A percentile compares a stretch with the other conserved stretches of the same genome.
phyloP scores from a whole-genome alignment of 208 protist species.

The Leishmania tropica region DNA sequence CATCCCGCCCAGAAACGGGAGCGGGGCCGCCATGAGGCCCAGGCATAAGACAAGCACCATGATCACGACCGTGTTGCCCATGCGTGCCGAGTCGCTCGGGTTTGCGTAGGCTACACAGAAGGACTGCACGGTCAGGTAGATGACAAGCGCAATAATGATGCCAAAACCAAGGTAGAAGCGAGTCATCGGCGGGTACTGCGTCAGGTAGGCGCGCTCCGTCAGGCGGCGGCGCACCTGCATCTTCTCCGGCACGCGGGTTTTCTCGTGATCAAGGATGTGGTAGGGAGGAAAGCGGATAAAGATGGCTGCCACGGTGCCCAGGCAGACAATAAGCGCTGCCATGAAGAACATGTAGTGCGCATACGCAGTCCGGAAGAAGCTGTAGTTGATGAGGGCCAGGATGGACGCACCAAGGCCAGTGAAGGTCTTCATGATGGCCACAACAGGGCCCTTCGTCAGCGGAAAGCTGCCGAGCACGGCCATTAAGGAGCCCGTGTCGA shows the following conservation, averaged over 20 bases:
- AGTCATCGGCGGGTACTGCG: slow-evolving; percentile 45
- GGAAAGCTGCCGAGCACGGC: slow-evolving; percentile 62
- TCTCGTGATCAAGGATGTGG: slow-evolving; percentile 43
- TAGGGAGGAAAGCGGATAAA: slow-evolving; percentile 58
- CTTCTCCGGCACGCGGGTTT: slow-evolving; percentile 29
- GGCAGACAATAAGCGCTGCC: slow-evolving; percentile 25
- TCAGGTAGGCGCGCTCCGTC: slow-evolving; percentile 65
- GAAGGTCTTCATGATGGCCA: slow-evolving; percentile 62
- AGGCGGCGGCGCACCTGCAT: slow-evolving; percentile 41
- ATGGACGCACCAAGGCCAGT: slow-evolving; percentile 52
- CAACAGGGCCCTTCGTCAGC: slow-evolving; percentile 42
- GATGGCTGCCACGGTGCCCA: slow-evolving; percentile 27
- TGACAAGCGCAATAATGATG: slow-evolving; percentile 39
- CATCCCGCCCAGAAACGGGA: slow-evolving; percentile 55
- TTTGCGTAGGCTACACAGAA: slow-evolving; percentile 51
- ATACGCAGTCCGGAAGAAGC: slow-evolving; percentile 56
- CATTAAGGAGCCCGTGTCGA: slow-evolving; percentile 75
- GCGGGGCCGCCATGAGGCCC: slow-evolving; percentile 29
- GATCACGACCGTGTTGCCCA: slow-evolving; percentile 42
- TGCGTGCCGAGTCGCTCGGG: slow-evolving; percentile 22
- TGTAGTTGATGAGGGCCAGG: slow-evolving; percentile 48
- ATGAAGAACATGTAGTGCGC: slow-evolving; percentile 69
- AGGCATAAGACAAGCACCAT: slow-evolving; percentile 43
- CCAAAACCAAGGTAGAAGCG: slow-evolving; percentile 50
- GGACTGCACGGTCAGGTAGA: slow-evolving; percentile 58